Base-by-base conservation (phyloP, 352 stramenopile genomes). In the Phytopythium ostracodes region DNA sequence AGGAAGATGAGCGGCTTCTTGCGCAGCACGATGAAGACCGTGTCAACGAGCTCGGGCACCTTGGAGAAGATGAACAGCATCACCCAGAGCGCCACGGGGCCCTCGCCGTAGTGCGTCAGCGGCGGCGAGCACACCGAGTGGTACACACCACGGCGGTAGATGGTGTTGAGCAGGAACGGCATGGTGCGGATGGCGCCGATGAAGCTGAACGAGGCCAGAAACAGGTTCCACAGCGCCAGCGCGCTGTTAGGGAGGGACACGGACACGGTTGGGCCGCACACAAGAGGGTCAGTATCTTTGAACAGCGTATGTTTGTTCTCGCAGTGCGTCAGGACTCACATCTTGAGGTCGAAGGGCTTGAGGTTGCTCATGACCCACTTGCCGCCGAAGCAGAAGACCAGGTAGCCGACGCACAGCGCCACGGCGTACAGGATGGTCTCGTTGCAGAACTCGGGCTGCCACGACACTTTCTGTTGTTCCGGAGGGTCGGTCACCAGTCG, bases 1-100 rank as follows among this genome's bases (percentile, higher is more conserved):
- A 99, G 77, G 71, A 99, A 98, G 67, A 98, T 98, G 43, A 99
- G 80, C 47, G 87, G 86, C 75, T 98, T 98, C 80, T 98, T 98
- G 76, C 96, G 88, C 59, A 98, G 78, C 59, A 99, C 92, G 69
- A 99, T 98, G 78, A 99, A 98, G 27, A 93, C 84, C 33, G 96
- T 99, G 75, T 99, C 96, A 50, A 98, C 61, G 38, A 99, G 86
- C 80, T 99, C 96, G 14, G 89, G 92, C 63, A 92, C 78, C 75
- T 95, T 95, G 64, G 86, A 95, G 64, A 95, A 92, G 71, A 95
- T 93, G 65, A 95, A 95, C 33, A 95, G 68, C 65, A 76, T 89
- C 38, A 89, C 76, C 86, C 86, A 95, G 35, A 95, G 68, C 12
- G 77, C 79, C 17, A 89, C 77, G 8, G 84, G 75, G 17, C 84